These are phyloP conservation scores for Apiotrichum veenhuisii DNA, from an alignment of 1,284 basidiomycete genomes.

Conservation along the genomic window DNA sequence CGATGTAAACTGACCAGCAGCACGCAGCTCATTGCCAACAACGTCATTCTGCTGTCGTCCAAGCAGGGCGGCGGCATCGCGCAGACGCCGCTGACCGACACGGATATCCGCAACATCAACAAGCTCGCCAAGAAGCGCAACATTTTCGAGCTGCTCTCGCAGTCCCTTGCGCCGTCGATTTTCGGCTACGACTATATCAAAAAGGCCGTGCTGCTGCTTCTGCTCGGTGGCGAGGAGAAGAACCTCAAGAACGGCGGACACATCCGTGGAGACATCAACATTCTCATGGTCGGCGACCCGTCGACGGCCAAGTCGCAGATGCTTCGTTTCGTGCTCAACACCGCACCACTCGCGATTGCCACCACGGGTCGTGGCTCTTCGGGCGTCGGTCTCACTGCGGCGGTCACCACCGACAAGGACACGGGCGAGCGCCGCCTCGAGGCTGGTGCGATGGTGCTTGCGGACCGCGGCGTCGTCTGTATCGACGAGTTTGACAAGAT, in stretches of 20 bases:
- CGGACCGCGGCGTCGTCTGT: slow-evolving; percentile 98
- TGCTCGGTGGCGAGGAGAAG: slow-evolving; percentile 96
- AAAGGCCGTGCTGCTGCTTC: slow-evolving; percentile 81
- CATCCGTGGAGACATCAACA: slow-evolving; percentile 98
- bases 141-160: slow-evolving; percentile 83
- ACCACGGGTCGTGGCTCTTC: slow-evolving; percentile 97
- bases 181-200: slow-evolving; percentile 97
- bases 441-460: slow-evolving; percentile 98
- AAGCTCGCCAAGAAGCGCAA: slow-evolving; percentile 79
- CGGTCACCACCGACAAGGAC: slow-evolving; percentile 96
- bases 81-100: slow-evolving; percentile 86
- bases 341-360: slow-evolving; percentile 94
- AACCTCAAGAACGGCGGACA: slow-evolving; percentile 97
- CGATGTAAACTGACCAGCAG: slow-evolving; percentile 49
- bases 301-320: slow-evolving; percentile 97
- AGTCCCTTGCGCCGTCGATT: slow-evolving; percentile 95
- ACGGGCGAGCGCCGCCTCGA: slow-evolving; percentile 90
- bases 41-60: slow-evolving; percentile 92
- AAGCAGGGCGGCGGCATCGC: slow-evolving; percentile 96
- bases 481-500: slow-evolving; percentile 99
- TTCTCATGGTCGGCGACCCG: slow-evolving; percentile 99
- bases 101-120: slow-evolving; percentile 95
- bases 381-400: slow-evolving; percentile 98
- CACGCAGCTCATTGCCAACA: slow-evolving; percentile 91
- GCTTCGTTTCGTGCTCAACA: slow-evolving; percentile 92